Evolutionary conservation across 192 early-diverging fungal species (phyloP), one percentile per base, ranked within the genome.

Genomic region (Rhizophagus sp.): DNA sequence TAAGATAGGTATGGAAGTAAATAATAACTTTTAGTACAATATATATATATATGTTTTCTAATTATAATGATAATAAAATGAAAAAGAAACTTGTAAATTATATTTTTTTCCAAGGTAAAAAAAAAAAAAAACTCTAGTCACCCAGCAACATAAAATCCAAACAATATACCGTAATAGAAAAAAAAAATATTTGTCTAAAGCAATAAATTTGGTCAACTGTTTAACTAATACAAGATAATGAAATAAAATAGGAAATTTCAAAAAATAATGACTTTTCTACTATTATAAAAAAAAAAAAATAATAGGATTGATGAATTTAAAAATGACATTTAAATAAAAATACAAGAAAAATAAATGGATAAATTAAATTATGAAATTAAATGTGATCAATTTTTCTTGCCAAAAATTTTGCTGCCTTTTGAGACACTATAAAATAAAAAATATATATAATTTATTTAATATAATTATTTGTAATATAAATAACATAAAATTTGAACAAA

Each of bases 381-480:
- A 39, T 13, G 19, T 62, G 36, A 78, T 79, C 70, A 79, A 70
- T 50, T 71, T 71, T 79, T 79, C 68, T 79, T 79, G 44, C 78
- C 67, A 49, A 79, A 79, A 62, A 79, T 49, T 41, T 79, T 79
- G 68, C 68, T 79, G 44, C 78, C 78, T 71, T 79, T 79, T 39
- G 78, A 79, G 68, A 79, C 50, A 57, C 78, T 79, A 62, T 11
- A 17, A 62, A 50, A 71, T 10, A 69, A 63, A 62, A 13, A 61
- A 39, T n/a, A 22, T 25, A 41, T 12, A 4, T 30, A 30, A 64
- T 64, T 27, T 13, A 64, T 62, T 63, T 41, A 27, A 65, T 57
- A 30, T 63, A 9, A 75, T n/a, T 62, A 62, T 75, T 5, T 33
- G 15, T 19, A 4, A 41, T 22, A 9, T 68, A 30, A 30, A 30